Conservation (phyloP, 441 rosid genomes). For the Eutrema salsugineum region DNA sequence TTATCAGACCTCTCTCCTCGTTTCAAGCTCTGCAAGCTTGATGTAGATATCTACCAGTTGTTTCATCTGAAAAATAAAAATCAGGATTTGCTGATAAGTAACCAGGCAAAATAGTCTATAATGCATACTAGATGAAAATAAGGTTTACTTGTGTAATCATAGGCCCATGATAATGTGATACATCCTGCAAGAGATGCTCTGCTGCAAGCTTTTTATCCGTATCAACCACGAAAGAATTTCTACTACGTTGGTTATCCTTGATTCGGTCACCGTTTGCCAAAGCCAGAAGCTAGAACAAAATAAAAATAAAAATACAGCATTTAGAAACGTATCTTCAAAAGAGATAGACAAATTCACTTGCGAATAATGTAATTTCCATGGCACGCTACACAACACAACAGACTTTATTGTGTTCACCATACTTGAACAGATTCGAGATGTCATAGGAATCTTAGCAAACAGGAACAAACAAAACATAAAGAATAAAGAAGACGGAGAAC, state of each 20-base stretch:
- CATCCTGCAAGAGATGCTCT: constrained; percentile 74
- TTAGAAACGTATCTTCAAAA: neutral
- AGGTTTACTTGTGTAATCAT: constrained; percentile 69
- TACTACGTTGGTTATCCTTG: constrained; percentile 92
- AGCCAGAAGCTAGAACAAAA: constrained; percentile 73
- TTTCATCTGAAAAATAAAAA: constrained; percentile 60
- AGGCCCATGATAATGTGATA: constrained; percentile 71
- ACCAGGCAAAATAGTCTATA: neutral
- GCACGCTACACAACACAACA: constrained; percentile 15
- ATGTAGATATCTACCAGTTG: constrained; percentile 97
- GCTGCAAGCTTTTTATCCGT: constrained; percentile 91
- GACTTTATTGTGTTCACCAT: constrained; percentile 1
- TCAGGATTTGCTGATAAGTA: constrained; percentile 5
- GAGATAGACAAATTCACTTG: constrained; percentile 10
- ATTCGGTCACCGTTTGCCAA: constrained; percentile 97
- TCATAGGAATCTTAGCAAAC: too few relatives aligned
- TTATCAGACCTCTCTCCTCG: constrained; percentile 84
- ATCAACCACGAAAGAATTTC: constrained; percentile 94
- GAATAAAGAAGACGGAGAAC: neutral
- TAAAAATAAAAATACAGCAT: neutral
- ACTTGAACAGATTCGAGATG: constrained; percentile 9
- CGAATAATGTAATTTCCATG: constrained; percentile 1
- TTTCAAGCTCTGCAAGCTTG: constrained; percentile 97
- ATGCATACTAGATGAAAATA: neutral
- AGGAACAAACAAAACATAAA: constrained; percentile 6